A percentile compares a stretch with the other conserved stretches of the same genome.
phyloP scores from a whole-genome alignment of 2,329 filamentous ascomycete species.

The Cordyceps cicadae region DNA sequence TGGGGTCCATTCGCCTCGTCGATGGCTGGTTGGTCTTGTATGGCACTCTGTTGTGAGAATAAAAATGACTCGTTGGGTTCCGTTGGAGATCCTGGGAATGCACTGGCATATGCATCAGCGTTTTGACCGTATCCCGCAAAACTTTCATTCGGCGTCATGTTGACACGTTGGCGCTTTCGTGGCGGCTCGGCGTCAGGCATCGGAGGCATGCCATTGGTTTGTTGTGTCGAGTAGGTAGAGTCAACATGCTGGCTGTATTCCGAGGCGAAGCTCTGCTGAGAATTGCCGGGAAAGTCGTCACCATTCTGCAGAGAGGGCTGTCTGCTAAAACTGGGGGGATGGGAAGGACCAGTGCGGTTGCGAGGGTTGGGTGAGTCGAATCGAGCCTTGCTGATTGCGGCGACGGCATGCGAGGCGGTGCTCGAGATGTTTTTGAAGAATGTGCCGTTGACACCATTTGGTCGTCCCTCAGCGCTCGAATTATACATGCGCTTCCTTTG shows the following conservation, averaged over 20 bases:
- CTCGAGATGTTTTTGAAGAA: conserved; percentile 97
- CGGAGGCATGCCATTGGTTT: conserved; percentile 26
- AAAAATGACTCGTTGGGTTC: conserved; percentile 74
- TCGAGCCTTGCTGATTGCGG: conserved; percentile 91
- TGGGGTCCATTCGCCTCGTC: conserved; percentile 51
- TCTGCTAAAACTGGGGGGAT: conserved; percentile 61
- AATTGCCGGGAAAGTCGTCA: conserved; percentile 61
- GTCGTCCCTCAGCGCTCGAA: conserved; percentile 53
- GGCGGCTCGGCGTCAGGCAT: conserved; percentile 64
- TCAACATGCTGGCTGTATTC: conserved; percentile 69
- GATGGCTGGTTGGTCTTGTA: conserved; percentile 33
- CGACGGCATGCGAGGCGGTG: conserved; percentile 86
- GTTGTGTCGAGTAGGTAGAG: conserved; percentile 59
- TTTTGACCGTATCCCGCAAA: conserved; percentile 46
- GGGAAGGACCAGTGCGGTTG: conserved; percentile 49
- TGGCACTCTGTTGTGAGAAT: conserved; percentile 48
- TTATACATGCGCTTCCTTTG: conserved; percentile 90
- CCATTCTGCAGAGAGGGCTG: conserved; percentile 64
- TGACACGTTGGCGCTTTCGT: conserved; percentile 63
- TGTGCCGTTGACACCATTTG: conserved; percentile 64
- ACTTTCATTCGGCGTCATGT: conserved; percentile 47
- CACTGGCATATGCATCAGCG: conserved; percentile 35
- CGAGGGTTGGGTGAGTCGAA: conserved; percentile 79
- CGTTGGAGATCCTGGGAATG: conserved; percentile 64
- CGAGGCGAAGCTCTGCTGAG: conserved; percentile 75